Evolutionary conservation across 1,139 yeast genomes (phyloP).

Genomic region (Debaryomycetaceae sp.): DNA sequence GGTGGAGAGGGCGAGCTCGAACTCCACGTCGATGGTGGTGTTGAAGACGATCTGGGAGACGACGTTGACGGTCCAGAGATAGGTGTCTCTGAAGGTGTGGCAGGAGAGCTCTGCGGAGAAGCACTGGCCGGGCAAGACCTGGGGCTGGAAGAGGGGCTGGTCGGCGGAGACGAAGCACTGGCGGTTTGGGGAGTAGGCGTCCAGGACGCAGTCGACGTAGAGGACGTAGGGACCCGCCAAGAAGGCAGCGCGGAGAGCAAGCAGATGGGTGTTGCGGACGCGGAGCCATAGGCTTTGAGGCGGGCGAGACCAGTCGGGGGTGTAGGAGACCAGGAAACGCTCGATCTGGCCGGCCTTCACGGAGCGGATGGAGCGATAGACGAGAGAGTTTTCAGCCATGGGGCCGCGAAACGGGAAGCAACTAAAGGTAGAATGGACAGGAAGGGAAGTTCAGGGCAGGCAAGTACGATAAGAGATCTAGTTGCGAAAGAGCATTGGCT

Average conservation of each 20-base stretch:
- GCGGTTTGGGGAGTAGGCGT: constrained; percentile 46
- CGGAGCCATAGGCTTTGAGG: constrained; percentile 43
- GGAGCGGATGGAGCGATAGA: constrained; percentile 22
- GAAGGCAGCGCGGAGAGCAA: constrained; percentile 78
- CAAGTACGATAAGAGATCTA: too few species aligned
- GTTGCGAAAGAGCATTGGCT: too few species aligned
- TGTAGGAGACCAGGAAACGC: constrained; percentile 23
- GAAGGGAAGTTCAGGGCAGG: too few species aligned
- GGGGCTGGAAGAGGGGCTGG: constrained; percentile 61
- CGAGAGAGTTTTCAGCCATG: constrained; percentile 12
- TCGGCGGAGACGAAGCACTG: constrained; percentile 55
- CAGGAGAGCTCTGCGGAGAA: constrained; percentile 15
- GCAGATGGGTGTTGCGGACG: constrained; percentile 61
- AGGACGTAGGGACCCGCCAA: constrained; percentile 84
- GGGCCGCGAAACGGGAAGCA: too few species aligned
- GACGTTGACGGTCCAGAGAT: constrained; percentile 80
- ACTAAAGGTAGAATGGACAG: too few species aligned
- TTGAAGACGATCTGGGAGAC: constrained; percentile 76
- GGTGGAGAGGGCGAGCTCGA: constrained; percentile 37
- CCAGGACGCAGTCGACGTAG: constrained; percentile 70
- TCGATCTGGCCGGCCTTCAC: constrained; percentile 30
- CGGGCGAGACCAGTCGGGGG: constrained; percentile 13
- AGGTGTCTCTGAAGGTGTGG: constrained; percentile 16
- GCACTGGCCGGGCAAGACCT: constrained; percentile 23
- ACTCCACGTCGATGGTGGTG: constrained; percentile 54